These are phyloP conservation scores for Pigoraptor vietnamica DNA, from an alignment of 78 protist species.

Conservation along the genomic window DNA sequence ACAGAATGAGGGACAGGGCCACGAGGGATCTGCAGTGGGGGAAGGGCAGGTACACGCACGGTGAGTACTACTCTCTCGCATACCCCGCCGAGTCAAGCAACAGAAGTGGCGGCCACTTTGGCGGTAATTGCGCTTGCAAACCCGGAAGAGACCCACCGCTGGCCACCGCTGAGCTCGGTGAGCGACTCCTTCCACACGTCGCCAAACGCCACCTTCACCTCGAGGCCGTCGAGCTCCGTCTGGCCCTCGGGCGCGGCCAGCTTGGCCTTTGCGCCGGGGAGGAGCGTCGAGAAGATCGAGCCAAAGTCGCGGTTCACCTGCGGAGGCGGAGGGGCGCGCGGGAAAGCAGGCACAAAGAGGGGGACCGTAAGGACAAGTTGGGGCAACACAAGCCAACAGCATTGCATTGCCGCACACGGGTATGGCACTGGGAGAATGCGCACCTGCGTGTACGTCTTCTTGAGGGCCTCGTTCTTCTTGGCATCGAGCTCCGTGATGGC, in stretches of 20 bases:
- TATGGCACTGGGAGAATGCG: too few species aligned
- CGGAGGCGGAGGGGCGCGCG: too few species aligned
- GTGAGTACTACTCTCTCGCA: neutral
- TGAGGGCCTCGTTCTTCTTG: constrained; percentile 87
- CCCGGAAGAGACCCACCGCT: constrained; percentile 56
- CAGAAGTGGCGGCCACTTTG: neutral
- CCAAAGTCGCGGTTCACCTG: constrained; percentile 75
- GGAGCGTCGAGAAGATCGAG: constrained; percentile 81
- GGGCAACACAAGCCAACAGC: too few species aligned
- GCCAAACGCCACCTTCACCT: constrained; percentile 88
- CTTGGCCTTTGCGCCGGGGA: constrained; percentile 85
- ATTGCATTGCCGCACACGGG: too few species aligned
- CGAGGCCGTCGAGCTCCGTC: constrained; percentile 47
- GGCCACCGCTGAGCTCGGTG: constrained; percentile 97
- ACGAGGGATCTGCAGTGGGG: constrained; percentile 82
- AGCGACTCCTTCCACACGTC: constrained; percentile 94
- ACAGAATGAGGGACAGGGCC: constrained; percentile 95
- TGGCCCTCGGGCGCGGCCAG: constrained; percentile 23
- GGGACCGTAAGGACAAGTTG: too few species aligned
- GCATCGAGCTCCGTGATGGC: constrained; percentile 82
- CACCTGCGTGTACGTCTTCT: constrained; percentile 47
- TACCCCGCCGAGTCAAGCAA: neutral
- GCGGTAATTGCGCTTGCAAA: neutral
- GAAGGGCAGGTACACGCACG: neutral
- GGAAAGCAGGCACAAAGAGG: too few species aligned